Evolutionary conservation across 108 stramenopile species (phyloP).

Genomic region (Mediolabrus comicus): DNA sequence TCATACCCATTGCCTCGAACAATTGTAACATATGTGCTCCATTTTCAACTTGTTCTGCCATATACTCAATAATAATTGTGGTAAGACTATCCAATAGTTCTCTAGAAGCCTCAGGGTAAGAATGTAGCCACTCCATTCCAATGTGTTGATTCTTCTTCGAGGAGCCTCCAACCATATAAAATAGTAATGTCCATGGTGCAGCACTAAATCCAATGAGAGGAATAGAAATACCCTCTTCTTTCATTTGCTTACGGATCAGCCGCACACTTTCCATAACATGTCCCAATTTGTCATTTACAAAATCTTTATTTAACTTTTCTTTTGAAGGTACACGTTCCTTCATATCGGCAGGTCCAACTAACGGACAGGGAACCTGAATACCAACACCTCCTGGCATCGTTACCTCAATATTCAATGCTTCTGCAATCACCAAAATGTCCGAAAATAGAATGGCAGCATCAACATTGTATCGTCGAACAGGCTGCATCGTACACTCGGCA

Average conservation of each 20-base stretch:
- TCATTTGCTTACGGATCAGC: slow-evolving; percentile 79
- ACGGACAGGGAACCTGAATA: slow-evolving; percentile 86
- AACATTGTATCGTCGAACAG: slow-evolving; percentile 87
- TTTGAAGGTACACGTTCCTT: slow-evolving; percentile 64
- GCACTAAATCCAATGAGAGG: slow-evolving; percentile 95
- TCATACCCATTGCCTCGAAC: slow-evolving; percentile 97
- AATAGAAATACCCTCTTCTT: slow-evolving; percentile 70
- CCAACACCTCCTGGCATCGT: slow-evolving; percentile 96
- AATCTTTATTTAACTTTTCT: slow-evolving; percentile 56
- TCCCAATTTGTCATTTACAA: slow-evolving; percentile 77
- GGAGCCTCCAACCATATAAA: slow-evolving; percentile 95
- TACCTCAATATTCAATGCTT: slow-evolving; percentile 85
- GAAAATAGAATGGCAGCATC: slow-evolving; percentile 96
- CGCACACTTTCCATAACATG: slow-evolving; percentile 84
- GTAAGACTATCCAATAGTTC: slow-evolving; percentile 78
- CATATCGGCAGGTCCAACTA: slow-evolving; percentile 76
- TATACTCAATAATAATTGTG: slow-evolving; percentile 90
- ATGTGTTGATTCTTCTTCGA: slow-evolving; percentile 86
- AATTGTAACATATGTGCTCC: slow-evolving; percentile 91
- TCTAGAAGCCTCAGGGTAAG: slow-evolving; percentile 79
- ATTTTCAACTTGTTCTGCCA: slow-evolving; percentile 88
- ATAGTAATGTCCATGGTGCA: slow-evolving; percentile 94
- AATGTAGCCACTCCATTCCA: slow-evolving; percentile 79
- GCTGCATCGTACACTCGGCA: slow-evolving; percentile 95
- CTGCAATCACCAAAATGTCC: slow-evolving; percentile 93